Evolutionary conservation across 768 basidiomycete species (phyloP).

Genomic region (Lyophyllum shimeji): DNA sequence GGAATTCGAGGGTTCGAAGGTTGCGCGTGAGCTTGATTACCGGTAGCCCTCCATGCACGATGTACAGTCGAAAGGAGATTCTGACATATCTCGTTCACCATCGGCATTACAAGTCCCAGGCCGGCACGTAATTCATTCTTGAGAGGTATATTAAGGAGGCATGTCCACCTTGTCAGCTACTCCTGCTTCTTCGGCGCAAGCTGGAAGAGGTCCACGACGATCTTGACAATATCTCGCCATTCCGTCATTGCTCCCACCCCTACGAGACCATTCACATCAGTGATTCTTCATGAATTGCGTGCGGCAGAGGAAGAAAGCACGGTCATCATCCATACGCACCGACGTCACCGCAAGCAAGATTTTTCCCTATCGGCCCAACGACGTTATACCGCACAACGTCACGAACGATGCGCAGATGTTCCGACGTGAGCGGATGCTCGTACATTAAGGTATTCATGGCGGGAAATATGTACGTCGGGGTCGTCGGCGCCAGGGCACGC

Average conservation of each 20-base stretch:
- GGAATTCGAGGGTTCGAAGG: too few relatives aligned
- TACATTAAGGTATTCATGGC: slow-evolving; percentile 99
- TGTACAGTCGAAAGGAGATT: too few relatives aligned
- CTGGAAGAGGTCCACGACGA: slow-evolving; percentile 60
- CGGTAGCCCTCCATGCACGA: too few relatives aligned
- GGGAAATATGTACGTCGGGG: slow-evolving; percentile 89
- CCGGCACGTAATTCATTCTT: background rate
- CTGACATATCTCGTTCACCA: too few relatives aligned
- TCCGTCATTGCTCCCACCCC: slow-evolving; percentile 96
- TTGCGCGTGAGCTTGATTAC: too few relatives aligned
- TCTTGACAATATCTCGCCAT: slow-evolving; percentile 84
- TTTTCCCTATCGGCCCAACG: slow-evolving; percentile 86
- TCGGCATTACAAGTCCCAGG: background rate
- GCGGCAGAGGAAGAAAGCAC: background rate
- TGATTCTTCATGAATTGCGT: background rate
- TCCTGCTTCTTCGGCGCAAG: slow-evolving; percentile 18
- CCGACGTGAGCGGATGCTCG: slow-evolving; percentile 85
- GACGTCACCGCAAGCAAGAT: slow-evolving; percentile 87
- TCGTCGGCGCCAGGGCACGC: slow-evolving; percentile 79
- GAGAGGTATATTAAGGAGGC: background rate
- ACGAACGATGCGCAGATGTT: slow-evolving; percentile 73
- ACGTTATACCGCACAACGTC: slow-evolving; percentile 81
- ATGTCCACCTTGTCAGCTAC: background rate
- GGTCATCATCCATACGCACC: slow-evolving; percentile 47
- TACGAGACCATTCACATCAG: slow-evolving; percentile 25